These are phyloP conservation scores for Aureobasidium sp. DNA, from an alignment of 2,329 filamentous ascomycete genomes.

Conservation along the genomic window DNA sequence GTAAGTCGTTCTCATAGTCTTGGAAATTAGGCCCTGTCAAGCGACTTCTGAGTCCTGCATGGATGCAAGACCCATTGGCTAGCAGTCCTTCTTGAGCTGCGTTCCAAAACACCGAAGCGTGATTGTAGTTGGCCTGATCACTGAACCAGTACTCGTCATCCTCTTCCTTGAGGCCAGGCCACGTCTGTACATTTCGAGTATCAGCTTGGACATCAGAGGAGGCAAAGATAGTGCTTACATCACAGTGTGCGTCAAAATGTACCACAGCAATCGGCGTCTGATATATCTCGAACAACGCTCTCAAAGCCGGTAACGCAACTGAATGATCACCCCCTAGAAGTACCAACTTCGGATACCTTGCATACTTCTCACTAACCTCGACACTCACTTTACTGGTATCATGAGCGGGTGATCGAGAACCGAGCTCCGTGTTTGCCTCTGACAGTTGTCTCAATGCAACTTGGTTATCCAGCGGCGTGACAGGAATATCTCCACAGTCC, in stretches of 20 bases:
- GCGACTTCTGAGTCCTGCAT: constrained; percentile 73
- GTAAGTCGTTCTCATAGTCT: constrained; percentile 63
- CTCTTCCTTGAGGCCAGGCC: constrained; percentile 67
- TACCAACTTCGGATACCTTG: constrained; percentile 24
- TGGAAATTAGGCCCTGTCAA: constrained; percentile 56
- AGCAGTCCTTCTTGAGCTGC: constrained; percentile 74
- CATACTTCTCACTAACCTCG: background rate
- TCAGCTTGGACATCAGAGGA: background rate
- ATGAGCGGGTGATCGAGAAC: background rate
- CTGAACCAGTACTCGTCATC: constrained; percentile 74
- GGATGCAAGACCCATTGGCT: constrained; percentile 65
- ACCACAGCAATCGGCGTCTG: constrained; percentile 39
- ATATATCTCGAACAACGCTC: constrained; percentile 40
- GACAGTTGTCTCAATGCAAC: constrained; percentile 45
- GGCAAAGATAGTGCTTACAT: constrained; percentile 30
- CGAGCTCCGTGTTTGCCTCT: background rate
- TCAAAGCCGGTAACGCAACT: constrained; percentile 42
- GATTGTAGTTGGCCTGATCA: constrained; percentile 69
- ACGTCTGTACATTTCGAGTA: background rate
- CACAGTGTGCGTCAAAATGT: constrained; percentile 58
- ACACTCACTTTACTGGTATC: background rate
- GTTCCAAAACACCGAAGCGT: constrained; percentile 88
- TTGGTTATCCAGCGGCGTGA: constrained; percentile 78
- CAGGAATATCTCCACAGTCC: constrained; percentile 85
- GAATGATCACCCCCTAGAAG: constrained; percentile 44